phyloP scores from a whole-genome alignment of 1,284 basidiomycete genomes.

The Leucoagaricus sp. region DNA sequence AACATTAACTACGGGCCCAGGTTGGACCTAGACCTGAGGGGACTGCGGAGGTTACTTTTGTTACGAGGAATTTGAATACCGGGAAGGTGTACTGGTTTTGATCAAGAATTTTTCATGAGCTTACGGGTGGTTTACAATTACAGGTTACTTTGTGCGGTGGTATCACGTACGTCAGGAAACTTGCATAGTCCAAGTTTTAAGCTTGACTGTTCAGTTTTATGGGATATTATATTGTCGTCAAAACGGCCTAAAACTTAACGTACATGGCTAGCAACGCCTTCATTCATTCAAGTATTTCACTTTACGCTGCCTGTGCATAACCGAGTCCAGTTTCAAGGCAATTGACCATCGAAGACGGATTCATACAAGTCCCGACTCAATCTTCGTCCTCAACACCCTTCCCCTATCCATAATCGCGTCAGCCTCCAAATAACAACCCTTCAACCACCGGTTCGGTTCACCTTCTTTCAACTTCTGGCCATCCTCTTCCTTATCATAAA shows the following conservation, averaged over 20 bases:
- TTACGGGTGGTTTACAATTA: not conserved
- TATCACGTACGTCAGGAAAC: conserved; percentile 32
- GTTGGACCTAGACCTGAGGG: conserved; percentile 66
- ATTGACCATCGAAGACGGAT: too few relatives aligned
- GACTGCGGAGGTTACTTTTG: conserved; percentile 70
- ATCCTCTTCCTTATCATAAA: conserved; percentile 36
- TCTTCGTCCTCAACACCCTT: conserved; percentile 34
- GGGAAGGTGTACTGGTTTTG: conserved; percentile 52
- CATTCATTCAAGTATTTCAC: too few relatives aligned
- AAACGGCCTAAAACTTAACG: too few relatives aligned
- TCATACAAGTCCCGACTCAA: not conserved
- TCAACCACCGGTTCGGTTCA: conserved; percentile 62
- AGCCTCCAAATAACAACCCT: conserved; percentile 85
- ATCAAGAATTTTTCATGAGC: not conserved
- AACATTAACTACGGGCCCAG: conserved; percentile 25
- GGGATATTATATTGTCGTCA: too few relatives aligned
- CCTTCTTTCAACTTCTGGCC: conserved; percentile 2
- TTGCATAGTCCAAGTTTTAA: too few relatives aligned
- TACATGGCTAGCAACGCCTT: too few relatives aligned
- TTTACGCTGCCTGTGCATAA: too few relatives aligned
- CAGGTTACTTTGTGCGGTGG: conserved; percentile 30
- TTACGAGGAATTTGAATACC: conserved; percentile 65
- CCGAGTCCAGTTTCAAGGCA: too few relatives aligned
- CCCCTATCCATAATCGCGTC: conserved; percentile 69
- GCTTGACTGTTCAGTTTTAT: too few relatives aligned